Evolutionary conservation across 1,284 basidiomycete species (phyloP), one percentile per base, ranked within the genome.

Genomic region (Vanrija humicola): DNA sequence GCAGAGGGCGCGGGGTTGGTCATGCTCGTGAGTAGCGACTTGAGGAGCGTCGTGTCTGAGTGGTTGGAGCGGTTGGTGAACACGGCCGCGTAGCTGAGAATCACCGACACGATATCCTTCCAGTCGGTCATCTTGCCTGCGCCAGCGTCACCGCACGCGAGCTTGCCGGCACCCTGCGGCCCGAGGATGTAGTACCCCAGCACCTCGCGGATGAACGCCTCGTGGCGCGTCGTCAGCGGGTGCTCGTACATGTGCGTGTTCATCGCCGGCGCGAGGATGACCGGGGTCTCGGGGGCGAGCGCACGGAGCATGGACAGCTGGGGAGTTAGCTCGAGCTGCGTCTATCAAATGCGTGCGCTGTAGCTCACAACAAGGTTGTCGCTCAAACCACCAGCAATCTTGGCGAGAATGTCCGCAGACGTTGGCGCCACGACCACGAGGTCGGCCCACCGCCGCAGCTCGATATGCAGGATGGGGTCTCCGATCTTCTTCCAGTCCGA

Each of bases 231-330:
- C 0, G 95, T 98, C 38, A 98, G 80, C n/a, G 92, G 91, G 69
- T 98, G 93, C 61, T 89, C 82, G 71, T 89, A 98, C 95, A 98
- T 98, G 63, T 90, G 80, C 6, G 94, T 98, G 74, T 98, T 98
- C 95, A 98, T 98, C 0, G 96, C 95, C 3, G 95, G 96, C 67
- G 94, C 98, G 29, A 98, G 76, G 65, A 87, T 88, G 16, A 90
- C 91, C 2, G 88, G 87, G 0, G 88, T 95, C 3, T 81, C 81
- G 0, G 90, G 87, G 8, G 87, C 80, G 0, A 96, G 79, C 0
- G 94, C 95, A 16, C 95, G 86, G 56, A 98, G 82, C 9, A 98
- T 79, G 6, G 89, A 93, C 2, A 93, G 95, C 91, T 95, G 59
- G 2, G 12, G 38, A 52, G 61, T 34, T 28, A 44, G 26, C 14